Evolutionary conservation across 805 yeast genomes (phyloP), one percentile per base, ranked within the genome.

Genomic region (Hanseniaspora mollemarum): DNA sequence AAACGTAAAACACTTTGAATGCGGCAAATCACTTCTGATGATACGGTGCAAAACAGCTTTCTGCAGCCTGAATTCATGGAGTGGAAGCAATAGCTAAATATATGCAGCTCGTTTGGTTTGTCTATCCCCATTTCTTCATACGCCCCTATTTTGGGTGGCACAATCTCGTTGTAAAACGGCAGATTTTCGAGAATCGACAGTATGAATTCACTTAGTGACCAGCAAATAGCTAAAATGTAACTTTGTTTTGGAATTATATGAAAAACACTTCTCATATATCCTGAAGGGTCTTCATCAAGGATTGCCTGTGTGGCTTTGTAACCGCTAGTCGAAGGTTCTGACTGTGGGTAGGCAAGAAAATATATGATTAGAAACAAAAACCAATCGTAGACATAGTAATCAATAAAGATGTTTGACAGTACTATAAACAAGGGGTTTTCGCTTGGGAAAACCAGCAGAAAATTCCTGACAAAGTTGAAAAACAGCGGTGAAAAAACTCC

Each of bases 231-330:
- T 54, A 68, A 69, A 7, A 69, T 52, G 49, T 60, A 69, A 1
- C 68, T 62, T 55, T 69, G 71, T 42, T 67, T 61, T 38, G 68
- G 71, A 2, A 67, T 66, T n/a, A 70, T 60, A 44, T 69, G 70
- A 71, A 72, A 70, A 22, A 61, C 56, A 32, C 55, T 50, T 39
- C 44, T 26, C 7, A 13, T 16, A 15, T 45, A 46, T 26, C 32
- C 33, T 21, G 32, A 29, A 22, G 28, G 28, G 35, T 38, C 24
- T 18, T 35, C 22, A 15, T 26, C 32, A 19, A 4, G 8, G 10
- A 16, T 19, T 4, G 25, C 4, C 6, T 29, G 37, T 13, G 19
- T 12, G 9, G 8, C 8, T 9, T 41, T 43, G 8, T 36, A 26
- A 31, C n/a, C n/a, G 36, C 15, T 32, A 12, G 9, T 13, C 32